phyloP scores from a whole-genome alignment of 306 rosid species.

The Pyrus communis region DNA sequence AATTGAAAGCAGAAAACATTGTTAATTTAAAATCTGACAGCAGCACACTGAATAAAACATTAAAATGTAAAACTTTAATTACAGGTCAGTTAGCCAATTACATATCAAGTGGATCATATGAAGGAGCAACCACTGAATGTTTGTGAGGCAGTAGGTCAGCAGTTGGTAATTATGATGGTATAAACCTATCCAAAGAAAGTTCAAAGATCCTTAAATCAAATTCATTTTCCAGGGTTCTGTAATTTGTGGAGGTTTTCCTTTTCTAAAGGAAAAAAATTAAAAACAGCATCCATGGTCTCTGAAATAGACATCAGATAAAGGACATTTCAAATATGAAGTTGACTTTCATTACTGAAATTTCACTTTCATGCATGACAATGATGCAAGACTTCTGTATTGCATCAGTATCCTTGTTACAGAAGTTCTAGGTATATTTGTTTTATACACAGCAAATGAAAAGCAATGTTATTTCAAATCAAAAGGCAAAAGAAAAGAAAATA shows the following conservation, averaged over 20 bases:
- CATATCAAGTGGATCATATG: no score
- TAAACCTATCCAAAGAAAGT: not conserved
- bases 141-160: not conserved
- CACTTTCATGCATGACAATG: not conserved
- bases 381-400: not conserved
- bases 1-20: not conserved
- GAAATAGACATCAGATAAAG: not conserved
- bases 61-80: not conserved
- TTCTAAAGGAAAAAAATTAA: not conserved
- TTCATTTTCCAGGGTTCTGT: not conserved
- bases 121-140: no score
- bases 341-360: not conserved
- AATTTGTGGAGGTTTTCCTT: not conserved
- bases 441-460: not conserved
- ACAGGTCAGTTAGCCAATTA: not conserved
- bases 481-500: constrained; percentile 10
- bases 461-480: not conserved
- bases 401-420: not conserved
- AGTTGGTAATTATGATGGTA: not conserved
- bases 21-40: not conserved
- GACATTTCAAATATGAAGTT: not conserved
- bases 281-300: not conserved
- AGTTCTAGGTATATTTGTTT: not conserved
- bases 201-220: not conserved
- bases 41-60: not conserved